Conservation (phyloP, 2,329 filamentous ascomycete species). For the Ambrosiella beaveri region DNA sequence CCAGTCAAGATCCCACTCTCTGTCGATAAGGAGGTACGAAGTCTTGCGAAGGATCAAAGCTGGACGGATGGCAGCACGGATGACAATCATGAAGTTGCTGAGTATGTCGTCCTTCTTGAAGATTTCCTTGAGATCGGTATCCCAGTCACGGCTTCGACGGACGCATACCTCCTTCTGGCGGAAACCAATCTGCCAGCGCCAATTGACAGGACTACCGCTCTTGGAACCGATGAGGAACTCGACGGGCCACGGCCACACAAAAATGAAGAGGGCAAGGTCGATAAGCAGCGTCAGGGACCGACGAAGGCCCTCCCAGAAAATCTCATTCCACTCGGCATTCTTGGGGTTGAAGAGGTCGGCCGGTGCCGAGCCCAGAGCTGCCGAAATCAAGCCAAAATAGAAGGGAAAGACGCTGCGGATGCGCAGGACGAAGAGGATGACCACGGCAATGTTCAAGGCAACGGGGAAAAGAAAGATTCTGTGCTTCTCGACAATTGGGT, state of each 20-base stretch:
- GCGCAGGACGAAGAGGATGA: constrained; percentile 47
- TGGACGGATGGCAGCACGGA: constrained; percentile 53
- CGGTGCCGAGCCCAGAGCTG: constrained; percentile 48
- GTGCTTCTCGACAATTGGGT: constrained; percentile 53
- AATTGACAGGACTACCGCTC: constrained; percentile 46
- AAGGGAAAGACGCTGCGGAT: constrained; percentile 50
- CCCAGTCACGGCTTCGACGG: constrained; percentile 59
- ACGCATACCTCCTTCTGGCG: constrained; percentile 66
- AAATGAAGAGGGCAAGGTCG: constrained; percentile 52
- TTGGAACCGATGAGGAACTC: constrained; percentile 48
- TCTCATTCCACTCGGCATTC: constrained; percentile 36
- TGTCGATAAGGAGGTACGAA: constrained; percentile 71
- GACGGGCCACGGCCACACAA: constrained; percentile 57
- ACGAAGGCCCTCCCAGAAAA: constrained; percentile 37
- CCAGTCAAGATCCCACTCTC: constrained; percentile 79
- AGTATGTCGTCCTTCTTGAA: constrained; percentile 21
- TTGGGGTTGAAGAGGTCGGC: constrained; percentile 46
- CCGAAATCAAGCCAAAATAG: constrained; percentile 51
- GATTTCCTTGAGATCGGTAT: constrained; percentile 37
- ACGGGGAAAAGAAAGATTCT: constrained; percentile 70
- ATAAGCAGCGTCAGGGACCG: constrained; percentile 51
- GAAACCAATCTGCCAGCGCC: constrained; percentile 64
- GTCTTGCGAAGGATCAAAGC: constrained; percentile 58
- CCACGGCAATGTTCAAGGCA: constrained; percentile 54
- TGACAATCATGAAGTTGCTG: constrained; percentile 41